These are phyloP conservation scores for Candida insectorum DNA, from an alignment of 805 yeast species.

Conservation along the genomic window DNA sequence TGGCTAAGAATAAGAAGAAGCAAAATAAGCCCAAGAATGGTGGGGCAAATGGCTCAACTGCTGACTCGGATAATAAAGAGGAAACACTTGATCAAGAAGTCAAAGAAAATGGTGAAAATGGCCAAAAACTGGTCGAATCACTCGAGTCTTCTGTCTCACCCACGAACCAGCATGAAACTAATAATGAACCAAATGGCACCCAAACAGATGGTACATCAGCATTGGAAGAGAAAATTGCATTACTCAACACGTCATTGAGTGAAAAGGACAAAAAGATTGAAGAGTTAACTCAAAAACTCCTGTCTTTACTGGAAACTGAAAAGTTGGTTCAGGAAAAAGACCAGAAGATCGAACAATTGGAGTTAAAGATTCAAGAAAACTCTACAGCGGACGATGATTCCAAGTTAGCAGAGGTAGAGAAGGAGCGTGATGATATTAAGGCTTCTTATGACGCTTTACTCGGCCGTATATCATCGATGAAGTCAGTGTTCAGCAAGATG, in stretches of 20 bases:
- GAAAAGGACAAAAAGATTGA: slow-evolving; percentile 4
- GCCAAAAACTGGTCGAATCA: neutral
- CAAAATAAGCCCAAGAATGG: too few species aligned
- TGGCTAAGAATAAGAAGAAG: slow-evolving; percentile 19
- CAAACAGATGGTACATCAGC: too few species aligned
- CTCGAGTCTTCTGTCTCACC: too few species aligned
- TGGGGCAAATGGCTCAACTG: too few species aligned
- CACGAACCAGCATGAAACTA: neutral
- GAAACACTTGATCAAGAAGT: neutral
- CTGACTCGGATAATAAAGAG: too few species aligned
- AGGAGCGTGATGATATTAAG: slow-evolving; percentile 57
- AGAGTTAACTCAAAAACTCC: slow-evolving; percentile 2
- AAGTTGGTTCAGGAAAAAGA: too few species aligned
- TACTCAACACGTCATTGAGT: too few species aligned
- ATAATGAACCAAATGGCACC: neutral
- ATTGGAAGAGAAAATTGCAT: too few species aligned
- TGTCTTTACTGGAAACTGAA: too few species aligned
- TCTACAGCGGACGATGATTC: slow-evolving; percentile 4
- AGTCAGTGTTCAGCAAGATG: slow-evolving; percentile 67
- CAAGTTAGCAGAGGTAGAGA: slow-evolving; percentile 18
- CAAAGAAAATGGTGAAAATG: neutral
- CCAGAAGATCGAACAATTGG: slow-evolving; percentile 1
- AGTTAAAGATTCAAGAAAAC: slow-evolving; percentile 10
- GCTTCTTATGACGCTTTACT: slow-evolving; percentile 59
- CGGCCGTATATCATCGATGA: slow-evolving; percentile 68